Evolutionary conservation across 2,329 filamentous ascomycete genomes (phyloP).

Genomic region (Pyricularia sp.): DNA sequence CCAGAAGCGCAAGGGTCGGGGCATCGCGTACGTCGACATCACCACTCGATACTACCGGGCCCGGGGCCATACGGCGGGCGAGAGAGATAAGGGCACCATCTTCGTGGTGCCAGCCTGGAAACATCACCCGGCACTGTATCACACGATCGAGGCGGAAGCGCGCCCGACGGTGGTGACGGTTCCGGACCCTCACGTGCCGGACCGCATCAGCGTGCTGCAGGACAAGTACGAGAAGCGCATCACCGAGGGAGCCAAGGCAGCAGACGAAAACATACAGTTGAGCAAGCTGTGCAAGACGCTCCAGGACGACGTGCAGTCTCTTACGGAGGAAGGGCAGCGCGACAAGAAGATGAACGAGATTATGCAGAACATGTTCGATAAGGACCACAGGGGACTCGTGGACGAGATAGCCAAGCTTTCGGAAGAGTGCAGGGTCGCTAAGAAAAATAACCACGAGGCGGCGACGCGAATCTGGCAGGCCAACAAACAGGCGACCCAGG

Average conservation of each 20-base stretch:
- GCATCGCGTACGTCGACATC: constrained; percentile 39
- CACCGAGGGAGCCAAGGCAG: constrained; percentile 5
- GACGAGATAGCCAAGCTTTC: neutral
- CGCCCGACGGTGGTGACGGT: constrained; percentile 27
- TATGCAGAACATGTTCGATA: constrained; percentile 7
- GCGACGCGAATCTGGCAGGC: neutral
- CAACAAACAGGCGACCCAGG: neutral
- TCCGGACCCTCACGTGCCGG: constrained; percentile 15
- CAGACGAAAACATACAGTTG: constrained; percentile 3
- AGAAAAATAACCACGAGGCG: neutral
- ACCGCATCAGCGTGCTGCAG: constrained; percentile 25
- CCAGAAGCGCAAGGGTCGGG: constrained; percentile 17
- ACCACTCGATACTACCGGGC: constrained; percentile 43
- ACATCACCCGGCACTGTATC: constrained; percentile 31
- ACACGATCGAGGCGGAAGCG: constrained; percentile 34
- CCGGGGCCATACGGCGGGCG: neutral
- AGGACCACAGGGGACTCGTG: neutral
- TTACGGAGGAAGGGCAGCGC: constrained; percentile 6
- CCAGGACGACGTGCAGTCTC: constrained; percentile 7
- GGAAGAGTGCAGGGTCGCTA: neutral
- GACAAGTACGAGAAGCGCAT: constrained; percentile 11
- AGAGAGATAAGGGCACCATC: constrained; percentile 27
- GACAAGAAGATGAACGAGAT: constrained; percentile 11
- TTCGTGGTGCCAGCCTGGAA: constrained; percentile 43
- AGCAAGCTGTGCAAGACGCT: constrained; percentile 4